These are phyloP conservation scores for Suillus tomentosus DNA, from an alignment of 768 basidiomycete species.

Conservation along the genomic window DNA sequence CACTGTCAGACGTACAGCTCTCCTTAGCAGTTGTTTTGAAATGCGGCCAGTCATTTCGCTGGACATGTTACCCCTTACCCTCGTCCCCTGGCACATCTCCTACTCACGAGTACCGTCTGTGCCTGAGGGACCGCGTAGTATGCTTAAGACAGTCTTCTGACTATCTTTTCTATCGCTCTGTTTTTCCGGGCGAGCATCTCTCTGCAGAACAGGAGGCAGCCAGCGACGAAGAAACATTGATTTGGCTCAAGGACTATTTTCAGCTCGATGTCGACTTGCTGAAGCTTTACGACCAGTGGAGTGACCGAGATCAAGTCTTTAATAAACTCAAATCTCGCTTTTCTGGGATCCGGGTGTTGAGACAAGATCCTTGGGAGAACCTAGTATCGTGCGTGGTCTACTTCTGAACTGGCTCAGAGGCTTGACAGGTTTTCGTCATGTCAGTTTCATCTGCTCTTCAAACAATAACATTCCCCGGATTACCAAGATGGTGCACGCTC, in stretches of 20 bases:
- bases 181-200: slow-evolving; percentile 53
- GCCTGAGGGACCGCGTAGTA: slow-evolving; percentile 79
- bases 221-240: slow-evolving; percentile 64
- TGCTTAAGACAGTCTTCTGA: slow-evolving; percentile 74
- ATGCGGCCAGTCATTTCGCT: slow-evolving; percentile 87
- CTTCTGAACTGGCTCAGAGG: slow-evolving; percentile 8
- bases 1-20: slow-evolving; percentile 66
- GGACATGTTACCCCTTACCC: slow-evolving; percentile 56
- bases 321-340: slow-evolving; percentile 61
- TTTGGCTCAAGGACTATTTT: slow-evolving; percentile 86
- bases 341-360: slow-evolving; percentile 79
- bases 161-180: slow-evolving; percentile 68
- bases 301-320: slow-evolving; percentile 73
- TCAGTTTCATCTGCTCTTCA: slow-evolving; percentile 94
- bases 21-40: slow-evolving; percentile 77
- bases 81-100: slow-evolving; percentile 19
- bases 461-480: slow-evolving; percentile 97
- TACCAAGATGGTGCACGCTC: slow-evolving; percentile 85
- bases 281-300: slow-evolving; percentile 77
- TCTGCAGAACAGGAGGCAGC: slow-evolving; percentile 33
- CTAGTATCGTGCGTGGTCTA: slow-evolving; percentile 75
- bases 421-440: slow-evolving; percentile 4
- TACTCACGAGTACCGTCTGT: slow-evolving; percentile 75
- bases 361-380: slow-evolving; percentile 97
- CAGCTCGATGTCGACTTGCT: slow-evolving; percentile 78